Conservation (phyloP, 257 asterid species). For the Solanum virginianum region DNA sequence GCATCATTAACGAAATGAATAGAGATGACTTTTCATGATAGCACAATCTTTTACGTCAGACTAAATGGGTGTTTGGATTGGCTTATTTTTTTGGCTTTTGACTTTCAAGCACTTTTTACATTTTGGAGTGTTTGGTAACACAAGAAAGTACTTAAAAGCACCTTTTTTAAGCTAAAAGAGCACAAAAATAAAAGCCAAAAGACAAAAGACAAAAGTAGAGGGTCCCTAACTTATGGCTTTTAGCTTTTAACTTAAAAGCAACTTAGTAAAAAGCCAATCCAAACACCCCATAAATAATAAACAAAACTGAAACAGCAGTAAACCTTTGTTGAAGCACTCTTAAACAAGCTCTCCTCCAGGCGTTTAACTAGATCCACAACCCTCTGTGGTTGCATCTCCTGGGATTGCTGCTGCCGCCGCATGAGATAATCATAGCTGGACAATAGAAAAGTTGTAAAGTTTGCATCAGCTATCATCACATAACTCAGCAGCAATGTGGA, state of each 20-base stretch:
- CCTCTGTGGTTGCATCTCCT: conserved; percentile 43
- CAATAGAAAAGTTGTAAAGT: conserved; percentile 11
- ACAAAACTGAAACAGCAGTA: not conserved
- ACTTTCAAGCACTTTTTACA: too few species aligned
- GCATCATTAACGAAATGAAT: not conserved
- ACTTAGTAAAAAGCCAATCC: too few species aligned
- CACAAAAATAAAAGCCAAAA: too few species aligned
- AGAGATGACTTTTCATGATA: not conserved
- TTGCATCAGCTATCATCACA: not conserved
- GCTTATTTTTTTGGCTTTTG: too few species aligned
- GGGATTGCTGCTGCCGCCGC: conserved; percentile 55
- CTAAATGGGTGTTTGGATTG: not conserved
- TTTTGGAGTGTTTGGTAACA: too few species aligned
- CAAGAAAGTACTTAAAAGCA: too few species aligned
- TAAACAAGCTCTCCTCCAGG: conserved; percentile 67
- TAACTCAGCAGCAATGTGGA: not conserved
- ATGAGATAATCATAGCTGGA: conserved; percentile 52
- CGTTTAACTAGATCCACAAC: conserved; percentile 61
- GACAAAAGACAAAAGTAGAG: too few species aligned
- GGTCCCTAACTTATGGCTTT: too few species aligned
- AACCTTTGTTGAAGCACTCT: conserved; percentile 76
- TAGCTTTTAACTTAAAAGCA: too few species aligned
- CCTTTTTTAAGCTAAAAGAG: too few species aligned
- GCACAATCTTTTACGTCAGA: not conserved
- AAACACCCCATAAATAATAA: not conserved